Conservation (phyloP, 176 grass and related monocot genomes). For the Cocos nucifera region DNA sequence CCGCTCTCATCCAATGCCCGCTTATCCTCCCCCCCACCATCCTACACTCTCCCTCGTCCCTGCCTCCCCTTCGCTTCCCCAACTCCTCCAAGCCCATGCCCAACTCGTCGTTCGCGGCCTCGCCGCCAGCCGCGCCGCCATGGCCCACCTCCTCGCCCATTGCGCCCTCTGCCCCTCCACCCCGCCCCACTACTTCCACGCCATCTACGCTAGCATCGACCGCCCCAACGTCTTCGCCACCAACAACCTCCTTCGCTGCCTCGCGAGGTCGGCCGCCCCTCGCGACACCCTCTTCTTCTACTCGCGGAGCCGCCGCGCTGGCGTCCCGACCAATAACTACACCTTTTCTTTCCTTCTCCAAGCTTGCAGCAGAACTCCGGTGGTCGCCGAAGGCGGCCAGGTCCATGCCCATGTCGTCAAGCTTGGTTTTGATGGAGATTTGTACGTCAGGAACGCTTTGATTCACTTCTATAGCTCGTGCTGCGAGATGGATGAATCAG, state of each 20-base stretch:
- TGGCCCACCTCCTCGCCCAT: constrained; percentile 35
- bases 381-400: constrained; percentile 31
- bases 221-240: constrained; percentile 40
- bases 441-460: constrained; percentile 52
- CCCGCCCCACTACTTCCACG: constrained; percentile 19
- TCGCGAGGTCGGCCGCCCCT: constrained; percentile 19
- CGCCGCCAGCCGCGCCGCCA: constrained; percentile 31
- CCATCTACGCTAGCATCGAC: constrained; percentile 21
- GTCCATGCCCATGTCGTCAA: constrained; percentile 45
- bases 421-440: constrained; percentile 41
- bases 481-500: constrained; percentile 28
- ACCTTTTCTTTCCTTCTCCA: constrained; percentile 43
- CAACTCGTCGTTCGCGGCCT: constrained; percentile 54
- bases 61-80: constrained; percentile 16
- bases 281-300: constrained; percentile 42
- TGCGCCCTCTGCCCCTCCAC: background rate
- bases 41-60: constrained; percentile 28
- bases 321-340: constrained; percentile 42
- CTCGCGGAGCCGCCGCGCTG: constrained; percentile 26
- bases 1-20: no score
- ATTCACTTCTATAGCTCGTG: constrained; percentile 50
- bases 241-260: constrained; percentile 60
- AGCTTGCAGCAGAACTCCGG: background rate
- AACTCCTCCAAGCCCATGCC: constrained; percentile 54
- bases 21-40: background rate